Base-by-base conservation (phyloP, 352 stramenopile genomes). In the Pythium grandisporangium region DNA sequence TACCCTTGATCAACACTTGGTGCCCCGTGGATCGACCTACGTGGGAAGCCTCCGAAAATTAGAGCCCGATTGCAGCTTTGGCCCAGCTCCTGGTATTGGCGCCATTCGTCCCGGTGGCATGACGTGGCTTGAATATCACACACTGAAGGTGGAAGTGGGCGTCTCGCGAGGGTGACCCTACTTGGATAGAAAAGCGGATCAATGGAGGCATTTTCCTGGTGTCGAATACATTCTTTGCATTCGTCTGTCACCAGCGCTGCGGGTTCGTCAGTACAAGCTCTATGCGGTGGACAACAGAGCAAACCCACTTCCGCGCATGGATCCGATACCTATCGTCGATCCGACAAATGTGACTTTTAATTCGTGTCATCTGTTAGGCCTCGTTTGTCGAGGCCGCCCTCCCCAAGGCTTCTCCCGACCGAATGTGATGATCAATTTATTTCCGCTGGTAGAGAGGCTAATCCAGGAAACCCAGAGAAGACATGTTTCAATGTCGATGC, bases 61-160 rank as follows among this genome's bases (percentile, higher is more conserved):
- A 25, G 47, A 55, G 40, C 47, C 47, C 1, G 40, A 55, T 49
- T 42, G 6, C 3, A 49, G 47, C 32, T 55, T 55, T 55, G 39
- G 27, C 30, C 47, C 38, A 29, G 13, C 22, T 32, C 38, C 11
- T 30, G 33, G 8, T 37, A 32, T 47, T 51, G 49, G 49, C 17
- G 42, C 49, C 13, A 16, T 24, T 16, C 36, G 6, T 4, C 49
- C 49, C n/a, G 10, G 7, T 14, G 30, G 42, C 12, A 16, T 57
- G 17, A 20, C 37, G 25, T 51, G 43, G 42, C 3, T 12, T 1
- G 55, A 59, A 21, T 59, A 53, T 20, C 55, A 58, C 45, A 63
- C 50, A 5, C 26, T 59, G 17, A 59, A 59, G 40, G 36, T 59
- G 1, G 49, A 59, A 45, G 43, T 63, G 3, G 55, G 55, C 20